Base-by-base conservation (phyloP, 805 yeast species). In the Ogataea polymorpha region DNA sequence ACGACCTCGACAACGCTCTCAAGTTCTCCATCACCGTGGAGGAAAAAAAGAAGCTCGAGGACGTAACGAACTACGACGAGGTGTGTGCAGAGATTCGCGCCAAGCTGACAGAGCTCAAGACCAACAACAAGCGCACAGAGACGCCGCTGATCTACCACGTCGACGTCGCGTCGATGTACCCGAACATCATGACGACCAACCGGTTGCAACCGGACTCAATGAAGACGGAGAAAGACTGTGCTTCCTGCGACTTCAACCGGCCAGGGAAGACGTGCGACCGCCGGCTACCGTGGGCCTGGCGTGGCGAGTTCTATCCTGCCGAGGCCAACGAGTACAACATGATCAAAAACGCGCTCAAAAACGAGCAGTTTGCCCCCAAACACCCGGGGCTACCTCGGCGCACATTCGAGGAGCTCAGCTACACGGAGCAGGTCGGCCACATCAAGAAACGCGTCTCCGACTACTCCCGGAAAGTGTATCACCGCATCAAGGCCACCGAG, bases 141-240 rank as follows among this genome's bases (percentile, higher is more conserved):
- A 68, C 69, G 9, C 99, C 99, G 0, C 68, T 86, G 34, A 93
- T 93, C 48, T 93, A 95, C 55, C 99, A 93, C 58, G 96, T 95
- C 26, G 99, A 93, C 69, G 99, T 93, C 37, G 97, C 99, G 1
- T 93, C 99, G 1, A 93, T 93, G 99, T 93, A 93, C 58, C 99
- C 99, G 5, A 93, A 93, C 58, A 93, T 93, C 60, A 93, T 93
- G 98, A 88, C 96, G 6, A 86, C 98, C 0, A 93, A 93, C 65
- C 79, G 99, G 58, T 71, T 93, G 39, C 99, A 93, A 61, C 99
- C 99, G 0, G 99, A 93, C 64, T 90, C 98, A 3, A 91, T 93
- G 88, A 90, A 93, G 51, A 69, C 83, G 0, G 98, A 91, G 56
- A 86, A 86, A 53, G 96, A 89, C 56, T 95, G 99, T 66, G 98